These are phyloP conservation scores for Neonectria coccinea DNA, from an alignment of 2,329 filamentous ascomycete genomes.

Conservation along the genomic window DNA sequence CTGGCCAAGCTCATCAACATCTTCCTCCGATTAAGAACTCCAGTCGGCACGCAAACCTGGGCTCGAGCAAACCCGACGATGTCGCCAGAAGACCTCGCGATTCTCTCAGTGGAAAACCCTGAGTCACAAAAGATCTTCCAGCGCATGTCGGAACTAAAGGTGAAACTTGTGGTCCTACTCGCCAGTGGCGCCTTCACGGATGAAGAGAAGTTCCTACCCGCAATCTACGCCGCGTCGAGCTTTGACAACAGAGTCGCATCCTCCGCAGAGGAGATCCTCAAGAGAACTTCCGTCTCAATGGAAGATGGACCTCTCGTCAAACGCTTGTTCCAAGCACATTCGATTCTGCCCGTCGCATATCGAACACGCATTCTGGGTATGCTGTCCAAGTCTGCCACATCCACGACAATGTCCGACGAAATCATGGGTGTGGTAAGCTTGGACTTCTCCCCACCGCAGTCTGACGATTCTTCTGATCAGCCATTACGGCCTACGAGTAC, in stretches of 20 bases:
- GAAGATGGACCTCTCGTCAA: slow-evolving; percentile 75
- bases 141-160: slow-evolving; percentile 60
- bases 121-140: slow-evolving; percentile 71
- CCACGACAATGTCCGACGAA: slow-evolving; percentile 75
- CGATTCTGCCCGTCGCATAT: slow-evolving; percentile 76
- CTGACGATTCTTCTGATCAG: slow-evolving; percentile 14
- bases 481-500: slow-evolving; percentile 61
- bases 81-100: slow-evolving; percentile 44
- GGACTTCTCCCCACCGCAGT: slow-evolving; percentile 62
- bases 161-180: slow-evolving; percentile 75
- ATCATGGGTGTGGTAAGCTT: slow-evolving; percentile 78
- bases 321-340: slow-evolving; percentile 79
- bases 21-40: slow-evolving; percentile 65
- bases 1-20: slow-evolving; percentile 81
- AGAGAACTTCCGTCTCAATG: slow-evolving; percentile 79
- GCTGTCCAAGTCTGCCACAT: slow-evolving; percentile 79
- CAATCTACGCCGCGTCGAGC: slow-evolving; percentile 85
- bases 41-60: slow-evolving; percentile 49
- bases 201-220: slow-evolving; percentile 83
- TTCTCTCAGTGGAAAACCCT: slow-evolving; percentile 54
- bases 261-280: slow-evolving; percentile 90
- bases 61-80: slow-evolving; percentile 50
- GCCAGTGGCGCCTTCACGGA: slow-evolving; percentile 89
- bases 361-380: slow-evolving; percentile 81
- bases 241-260: slow-evolving; percentile 83